phyloP scores from a whole-genome alignment of 1,284 basidiomycete genomes.

The Sanghuangporus baumii region DNA sequence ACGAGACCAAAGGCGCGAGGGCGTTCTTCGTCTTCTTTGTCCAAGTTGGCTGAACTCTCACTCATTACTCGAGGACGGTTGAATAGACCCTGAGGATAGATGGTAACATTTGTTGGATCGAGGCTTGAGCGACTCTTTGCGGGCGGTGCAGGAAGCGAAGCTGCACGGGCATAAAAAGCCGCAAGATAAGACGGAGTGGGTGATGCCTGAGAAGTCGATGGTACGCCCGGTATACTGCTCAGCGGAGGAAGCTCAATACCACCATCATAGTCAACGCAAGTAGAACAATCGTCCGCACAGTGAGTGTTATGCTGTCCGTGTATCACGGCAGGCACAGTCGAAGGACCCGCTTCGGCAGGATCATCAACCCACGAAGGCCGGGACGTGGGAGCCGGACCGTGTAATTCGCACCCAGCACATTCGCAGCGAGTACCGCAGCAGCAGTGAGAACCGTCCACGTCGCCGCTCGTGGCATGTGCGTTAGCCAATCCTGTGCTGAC shows the following conservation, averaged over 20 bases:
- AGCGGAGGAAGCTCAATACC: slow-evolving; percentile 37
- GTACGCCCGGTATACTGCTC: slow-evolving; percentile 17
- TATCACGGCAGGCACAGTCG: background rate
- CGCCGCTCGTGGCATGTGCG: background rate
- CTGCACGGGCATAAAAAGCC: slow-evolving; percentile 57
- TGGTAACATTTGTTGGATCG: slow-evolving; percentile 46
- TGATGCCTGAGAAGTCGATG: slow-evolving; percentile 8
- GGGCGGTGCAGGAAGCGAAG: slow-evolving; percentile 47
- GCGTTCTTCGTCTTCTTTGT: slow-evolving; percentile 1
- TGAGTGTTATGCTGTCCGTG: background rate
- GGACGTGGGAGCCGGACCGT: slow-evolving; percentile 40
- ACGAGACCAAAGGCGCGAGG: slow-evolving; percentile 43
- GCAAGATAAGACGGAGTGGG: slow-evolving; percentile 38
- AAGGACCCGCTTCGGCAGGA: background rate
- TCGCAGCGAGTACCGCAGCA: slow-evolving; percentile 62
- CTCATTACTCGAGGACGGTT: slow-evolving; percentile 12
- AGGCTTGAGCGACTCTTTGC: slow-evolving; percentile 38
- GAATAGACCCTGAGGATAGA: slow-evolving; percentile 38
- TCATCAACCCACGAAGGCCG: slow-evolving; percentile 11
- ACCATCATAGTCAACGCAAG: slow-evolving; percentile 52
- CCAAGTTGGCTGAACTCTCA: slow-evolving; percentile 3
- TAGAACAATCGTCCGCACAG: slow-evolving; percentile 55
- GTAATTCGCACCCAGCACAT: slow-evolving; percentile 70
- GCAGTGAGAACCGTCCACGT: slow-evolving; percentile 55
- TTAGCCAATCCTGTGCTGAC: slow-evolving; percentile 20